phyloP scores from a whole-genome alignment of 2,329 filamentous ascomycete species.

The Elsinoe arachidis region DNA sequence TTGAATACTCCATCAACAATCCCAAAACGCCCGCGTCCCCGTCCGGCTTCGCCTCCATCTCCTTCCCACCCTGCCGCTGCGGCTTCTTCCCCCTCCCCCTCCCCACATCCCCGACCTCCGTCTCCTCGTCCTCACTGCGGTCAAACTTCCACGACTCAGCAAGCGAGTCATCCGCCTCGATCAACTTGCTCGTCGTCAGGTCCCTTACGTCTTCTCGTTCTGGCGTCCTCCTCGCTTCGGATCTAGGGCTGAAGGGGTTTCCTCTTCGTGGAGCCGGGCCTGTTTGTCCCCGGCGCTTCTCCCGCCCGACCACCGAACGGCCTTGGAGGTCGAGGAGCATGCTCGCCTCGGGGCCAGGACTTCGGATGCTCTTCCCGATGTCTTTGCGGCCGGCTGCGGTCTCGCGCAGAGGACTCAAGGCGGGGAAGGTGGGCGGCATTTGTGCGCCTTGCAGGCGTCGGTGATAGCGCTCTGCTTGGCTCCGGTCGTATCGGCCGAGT shows the following conservation, averaged over 20 bases:
- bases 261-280: background rate
- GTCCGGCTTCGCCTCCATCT: background rate
- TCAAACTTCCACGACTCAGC: slow-evolving; percentile 16
- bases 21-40: slow-evolving; percentile 16
- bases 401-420: slow-evolving; percentile 13
- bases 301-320: background rate
- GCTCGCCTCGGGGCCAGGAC: slow-evolving; percentile 11
- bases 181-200: slow-evolving; percentile 17
- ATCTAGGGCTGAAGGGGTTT: background rate
- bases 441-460: background rate
- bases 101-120: background rate
- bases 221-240: background rate
- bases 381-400: background rate
- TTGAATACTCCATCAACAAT: slow-evolving; percentile 16
- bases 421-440: slow-evolving; percentile 17
- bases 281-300: background rate
- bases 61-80: background rate
- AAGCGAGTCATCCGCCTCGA: slow-evolving; percentile 16
- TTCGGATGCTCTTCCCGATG: background rate
- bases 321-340: slow-evolving; percentile 14
- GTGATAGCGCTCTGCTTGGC: slow-evolving; percentile 14
- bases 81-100: background rate
- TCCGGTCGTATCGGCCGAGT: slow-evolving; percentile 15
- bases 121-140: slow-evolving; percentile 3
- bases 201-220: slow-evolving; percentile 2